Evolutionary conservation across 2,329 filamentous ascomycete species (phyloP), one percentile per base, ranked within the genome.

Genomic region (Coniochaeta prunicola): DNA sequence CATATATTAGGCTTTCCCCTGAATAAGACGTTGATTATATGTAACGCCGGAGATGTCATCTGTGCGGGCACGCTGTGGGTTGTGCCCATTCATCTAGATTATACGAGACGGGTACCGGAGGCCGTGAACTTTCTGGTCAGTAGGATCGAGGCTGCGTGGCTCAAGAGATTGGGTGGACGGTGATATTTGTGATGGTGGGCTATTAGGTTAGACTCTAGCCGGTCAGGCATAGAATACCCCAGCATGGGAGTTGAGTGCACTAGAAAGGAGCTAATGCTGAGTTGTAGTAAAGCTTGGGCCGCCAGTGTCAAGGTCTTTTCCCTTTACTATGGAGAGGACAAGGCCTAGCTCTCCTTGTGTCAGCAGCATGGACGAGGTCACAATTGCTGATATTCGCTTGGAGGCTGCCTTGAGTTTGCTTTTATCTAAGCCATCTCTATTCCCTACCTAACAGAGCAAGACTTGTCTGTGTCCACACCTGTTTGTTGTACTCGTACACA

Each of bases 11-110:
- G 59, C 15, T 57, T 56, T 24, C 34, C 34, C 6, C 31, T 56
- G 24, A 57, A 54, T 36, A 57, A 42, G 53, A 59, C 60, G 26
- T 36, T 60, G 21, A 60, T 62, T 54, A 62, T 62, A 40, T 62
- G 60, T 58, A 62, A 62, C 36, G 15, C 21, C 1, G 58, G 60
- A 15, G 60, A 62, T 54, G 34, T 55, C 36, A 57, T 62, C 45
- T 62, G 60, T 56, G 56, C 34, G 15, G 60, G 60, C 19, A 53
- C 53, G 19, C 40, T 62, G 24, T 58, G 45, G 31, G 56, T 62
- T 19, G 40, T 56, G 21, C 36, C 57, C 24, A 53, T 38, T 1
- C 60, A 62, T 34, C n/a, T 58, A 21, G 54, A 60, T 17, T 62
- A 62, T 36, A 57, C 24, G 7, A 31, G 53, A 21, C 58, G 59